Conservation (phyloP, 495 filamentous ascomycete species). For the Friedmanniomyces simplex region DNA sequence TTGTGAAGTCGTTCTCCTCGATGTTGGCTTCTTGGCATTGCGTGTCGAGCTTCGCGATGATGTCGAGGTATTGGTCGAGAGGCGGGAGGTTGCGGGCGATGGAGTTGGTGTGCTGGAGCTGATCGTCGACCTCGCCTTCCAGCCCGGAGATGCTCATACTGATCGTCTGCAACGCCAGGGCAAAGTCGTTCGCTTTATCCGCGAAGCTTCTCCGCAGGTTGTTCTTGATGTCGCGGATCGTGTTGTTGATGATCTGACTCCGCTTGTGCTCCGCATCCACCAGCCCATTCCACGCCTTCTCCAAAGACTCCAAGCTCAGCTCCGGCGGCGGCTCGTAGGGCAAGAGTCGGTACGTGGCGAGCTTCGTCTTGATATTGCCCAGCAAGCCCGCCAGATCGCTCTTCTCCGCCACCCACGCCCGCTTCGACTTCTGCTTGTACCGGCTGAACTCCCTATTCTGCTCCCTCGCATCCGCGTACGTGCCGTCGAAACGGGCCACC, state of each 20-base stretch:
- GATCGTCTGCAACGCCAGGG: conserved; percentile 83
- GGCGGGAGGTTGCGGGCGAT: conserved; percentile 74
- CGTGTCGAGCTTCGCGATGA: conserved; percentile 68
- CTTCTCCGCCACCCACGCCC: conserved; percentile 95
- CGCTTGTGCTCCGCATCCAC: conserved; percentile 73
- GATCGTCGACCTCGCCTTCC: conserved; percentile 92
- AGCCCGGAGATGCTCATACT: conserved; percentile 86
- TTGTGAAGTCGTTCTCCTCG: conserved; percentile 98
- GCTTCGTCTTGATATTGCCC: conserved; percentile 98
- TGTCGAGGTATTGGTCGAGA: conserved; percentile 74
- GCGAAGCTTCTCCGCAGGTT: conserved; percentile 82
- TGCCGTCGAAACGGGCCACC: conserved; percentile 71
- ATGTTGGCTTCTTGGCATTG: conserved; percentile 96
- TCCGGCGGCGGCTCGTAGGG: conserved; percentile 82
- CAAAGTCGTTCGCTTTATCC: conserved; percentile 95
- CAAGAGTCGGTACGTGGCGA: conserved; percentile 84
- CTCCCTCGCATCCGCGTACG: conserved; percentile 84
- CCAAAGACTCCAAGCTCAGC: conserved; percentile 65
- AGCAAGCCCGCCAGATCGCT: conserved; percentile 84
- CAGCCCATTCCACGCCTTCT: conserved; percentile 68
- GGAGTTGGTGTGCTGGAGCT: conserved; percentile 70
- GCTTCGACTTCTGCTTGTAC: conserved; percentile 82
- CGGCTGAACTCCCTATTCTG: conserved; percentile 69
- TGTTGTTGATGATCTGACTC: conserved; percentile 92
- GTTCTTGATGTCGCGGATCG: conserved; percentile 96